Conservation (phyloP, 345 rosid species). For the Laguncularia racemosa region DNA sequence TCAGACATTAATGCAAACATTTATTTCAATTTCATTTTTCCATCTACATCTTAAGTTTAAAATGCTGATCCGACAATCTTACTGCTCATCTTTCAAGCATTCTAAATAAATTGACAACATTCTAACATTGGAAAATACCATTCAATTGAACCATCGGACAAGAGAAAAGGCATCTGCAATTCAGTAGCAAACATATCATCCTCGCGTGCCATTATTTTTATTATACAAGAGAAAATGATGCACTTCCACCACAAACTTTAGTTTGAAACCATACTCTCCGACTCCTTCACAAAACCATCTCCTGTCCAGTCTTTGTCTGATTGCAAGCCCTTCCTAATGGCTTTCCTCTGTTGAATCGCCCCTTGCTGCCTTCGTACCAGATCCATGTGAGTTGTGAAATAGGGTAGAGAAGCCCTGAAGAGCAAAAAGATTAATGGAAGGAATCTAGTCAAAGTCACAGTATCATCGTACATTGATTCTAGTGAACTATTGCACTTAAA, state of each 20-base stretch:
- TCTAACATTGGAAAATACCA: too few relatives aligned
- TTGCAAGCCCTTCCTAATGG: conserved; percentile 61
- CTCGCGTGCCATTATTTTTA: neutral
- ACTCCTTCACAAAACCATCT: conserved; percentile 90
- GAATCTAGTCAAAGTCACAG: neutral
- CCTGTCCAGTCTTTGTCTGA: conserved; percentile 98
- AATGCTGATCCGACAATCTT: too few relatives aligned
- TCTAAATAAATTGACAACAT: too few relatives aligned
- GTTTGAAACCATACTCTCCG: conserved; percentile 95
- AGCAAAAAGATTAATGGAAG: neutral
- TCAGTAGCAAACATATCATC: too few relatives aligned
- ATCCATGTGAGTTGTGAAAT: conserved; percentile 90
- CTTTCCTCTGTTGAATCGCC: conserved; percentile 77
- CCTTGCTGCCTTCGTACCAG: conserved; percentile 74
- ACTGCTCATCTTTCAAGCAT: too few relatives aligned
- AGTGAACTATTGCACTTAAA: neutral
- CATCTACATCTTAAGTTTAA: too few relatives aligned
- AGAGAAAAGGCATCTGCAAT: too few relatives aligned
- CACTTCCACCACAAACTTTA: conserved; percentile 13
- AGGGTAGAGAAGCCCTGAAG: conserved; percentile 63
- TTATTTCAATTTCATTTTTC: too few relatives aligned
- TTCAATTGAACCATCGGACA: too few relatives aligned
- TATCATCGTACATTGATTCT: neutral
- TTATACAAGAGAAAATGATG: conserved; percentile 11
- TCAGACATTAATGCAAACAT: too few relatives aligned